Conservation (phyloP, 768 basidiomycete species). For the Porphyrellus cyaneotinctus region DNA sequence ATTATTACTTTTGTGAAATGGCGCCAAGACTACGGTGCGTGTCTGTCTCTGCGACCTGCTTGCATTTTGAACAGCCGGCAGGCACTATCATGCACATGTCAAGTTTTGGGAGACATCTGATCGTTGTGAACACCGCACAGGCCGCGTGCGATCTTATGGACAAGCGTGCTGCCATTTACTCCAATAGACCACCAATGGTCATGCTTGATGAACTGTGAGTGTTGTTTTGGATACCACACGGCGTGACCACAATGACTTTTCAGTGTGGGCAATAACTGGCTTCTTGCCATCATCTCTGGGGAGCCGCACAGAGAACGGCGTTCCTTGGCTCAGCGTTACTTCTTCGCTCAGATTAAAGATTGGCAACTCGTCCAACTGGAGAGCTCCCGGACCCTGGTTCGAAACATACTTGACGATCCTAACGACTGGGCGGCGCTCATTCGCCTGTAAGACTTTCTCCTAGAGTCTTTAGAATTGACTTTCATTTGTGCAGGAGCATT, state of each 20-base stretch:
- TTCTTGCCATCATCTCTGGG: neutral
- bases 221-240: neutral
- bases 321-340: constrained; percentile 10
- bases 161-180: constrained; percentile 3
- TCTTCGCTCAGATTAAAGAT: constrained; percentile 10
- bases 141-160: constrained; percentile 4
- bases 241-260: neutral
- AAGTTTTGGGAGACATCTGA: neutral
- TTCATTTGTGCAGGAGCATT: neutral
- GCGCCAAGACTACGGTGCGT: neutral
- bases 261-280: constrained; percentile 1
- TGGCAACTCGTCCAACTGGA: constrained; percentile 13
- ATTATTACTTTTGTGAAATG: neutral
- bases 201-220: constrained; percentile 5
- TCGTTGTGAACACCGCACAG: neutral
- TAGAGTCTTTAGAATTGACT: too few relatives aligned
- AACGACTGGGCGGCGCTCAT: neutral
- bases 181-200: neutral
- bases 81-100: neutral
- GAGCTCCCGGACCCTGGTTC: constrained; percentile 1
- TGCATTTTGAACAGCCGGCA: neutral
- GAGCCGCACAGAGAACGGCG: constrained; percentile 10
- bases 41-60: neutral
- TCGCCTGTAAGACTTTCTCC: neutral
- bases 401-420: neutral